A percentile compares a stretch with the other conserved stretches of the same genome.
phyloP scores from a whole-genome alignment of 2,329 filamentous ascomycete species.

The Herpotrichia juniperi region DNA sequence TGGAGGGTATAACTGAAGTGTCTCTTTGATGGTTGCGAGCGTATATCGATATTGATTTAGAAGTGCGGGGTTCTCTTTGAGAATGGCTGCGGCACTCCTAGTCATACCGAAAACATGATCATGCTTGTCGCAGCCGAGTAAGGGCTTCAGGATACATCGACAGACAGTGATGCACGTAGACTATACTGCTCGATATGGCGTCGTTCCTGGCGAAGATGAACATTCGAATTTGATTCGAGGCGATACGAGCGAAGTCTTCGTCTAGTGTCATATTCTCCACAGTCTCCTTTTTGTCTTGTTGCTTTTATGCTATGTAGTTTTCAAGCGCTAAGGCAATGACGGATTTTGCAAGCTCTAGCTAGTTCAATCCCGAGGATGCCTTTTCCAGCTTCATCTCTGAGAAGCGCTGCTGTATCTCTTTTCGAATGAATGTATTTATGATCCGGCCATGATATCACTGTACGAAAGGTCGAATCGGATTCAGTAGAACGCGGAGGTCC shows the following conservation, averaged over 20 bases:
- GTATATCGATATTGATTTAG: slow-evolving; percentile 32
- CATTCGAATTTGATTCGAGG: slow-evolving; percentile 22
- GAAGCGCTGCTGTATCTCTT: slow-evolving; percentile 13
- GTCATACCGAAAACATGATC: slow-evolving; percentile 22
- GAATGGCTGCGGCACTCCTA: slow-evolving; percentile 1
- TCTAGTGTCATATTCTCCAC: slow-evolving; percentile 12
- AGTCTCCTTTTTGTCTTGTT: neutral
- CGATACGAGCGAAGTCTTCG: slow-evolving; percentile 19
- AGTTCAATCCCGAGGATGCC: neutral
- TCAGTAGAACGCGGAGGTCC: slow-evolving; percentile 9
- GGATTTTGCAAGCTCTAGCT: slow-evolving; percentile 4
- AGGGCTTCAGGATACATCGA: slow-evolving; percentile 20
- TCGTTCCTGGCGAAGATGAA: slow-evolving; percentile 34
- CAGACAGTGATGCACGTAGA: slow-evolving; percentile 27
- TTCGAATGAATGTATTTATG: slow-evolving; percentile 8
- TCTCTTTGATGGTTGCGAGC: slow-evolving; percentile 39
- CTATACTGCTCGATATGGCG: slow-evolving; percentile 26
- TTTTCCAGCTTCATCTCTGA: slow-evolving; percentile 1
- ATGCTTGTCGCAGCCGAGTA: slow-evolving; percentile 25
- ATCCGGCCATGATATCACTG: slow-evolving; percentile 7
- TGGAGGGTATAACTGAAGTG: slow-evolving; percentile 32
- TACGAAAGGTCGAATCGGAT: slow-evolving; percentile 12
- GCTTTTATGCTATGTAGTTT: slow-evolving; percentile 7
- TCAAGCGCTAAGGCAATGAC: slow-evolving; percentile 12
- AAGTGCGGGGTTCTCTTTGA: slow-evolving; percentile 25